A percentile compares a stretch with the other conserved stretches of the same genome.
Evolutionary conservation across 2,329 filamentous ascomycete genomes (phyloP).

Genomic region (Fusarium torreyae): DNA sequence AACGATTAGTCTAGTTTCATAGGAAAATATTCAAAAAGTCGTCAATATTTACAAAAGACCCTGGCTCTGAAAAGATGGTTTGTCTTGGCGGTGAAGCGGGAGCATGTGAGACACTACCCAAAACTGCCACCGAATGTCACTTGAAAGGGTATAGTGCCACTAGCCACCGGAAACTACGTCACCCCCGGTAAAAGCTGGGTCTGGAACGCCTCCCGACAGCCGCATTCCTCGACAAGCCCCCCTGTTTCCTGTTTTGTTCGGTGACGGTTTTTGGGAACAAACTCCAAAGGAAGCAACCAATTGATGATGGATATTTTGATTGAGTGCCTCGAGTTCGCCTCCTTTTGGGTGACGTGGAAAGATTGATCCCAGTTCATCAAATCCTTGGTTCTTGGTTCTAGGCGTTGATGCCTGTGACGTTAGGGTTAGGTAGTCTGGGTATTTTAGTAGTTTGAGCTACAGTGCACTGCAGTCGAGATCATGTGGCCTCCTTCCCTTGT

Average conservation of each 20-base stretch:
- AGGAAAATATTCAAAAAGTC: neutral
- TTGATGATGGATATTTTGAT: neutral
- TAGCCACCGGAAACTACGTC: conserved; percentile 45
- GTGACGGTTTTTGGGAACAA: conserved; percentile 27
- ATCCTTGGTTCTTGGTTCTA: conserved; percentile 5
- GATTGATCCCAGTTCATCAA: conserved; percentile 2
- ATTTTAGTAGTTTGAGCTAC: neutral
- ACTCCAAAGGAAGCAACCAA: conserved; percentile 8
- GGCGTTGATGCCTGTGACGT: conserved; percentile 33
- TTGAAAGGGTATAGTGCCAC: conserved; percentile 32
- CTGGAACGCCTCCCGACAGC: conserved; percentile 18
- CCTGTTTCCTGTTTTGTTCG: conserved; percentile 31
- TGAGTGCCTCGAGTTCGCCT: neutral
- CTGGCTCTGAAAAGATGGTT: conserved; percentile 3
- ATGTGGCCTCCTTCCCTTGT: conserved; percentile 31
- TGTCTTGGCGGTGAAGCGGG: conserved; percentile 43
- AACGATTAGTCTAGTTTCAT: neutral
- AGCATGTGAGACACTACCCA: conserved; percentile 47
- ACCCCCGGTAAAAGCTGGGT: conserved; percentile 34
- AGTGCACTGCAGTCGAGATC: conserved; percentile 23
- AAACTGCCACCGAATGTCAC: conserved; percentile 44
- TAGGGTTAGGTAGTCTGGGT: conserved; percentile 8
- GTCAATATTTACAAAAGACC: conserved; percentile 23
- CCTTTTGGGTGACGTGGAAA: conserved; percentile 20
- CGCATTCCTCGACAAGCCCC: conserved; percentile 4